These are phyloP conservation scores for Lagenidium giganteum DNA, from an alignment of 352 stramenopile species.

Conservation along the genomic window DNA sequence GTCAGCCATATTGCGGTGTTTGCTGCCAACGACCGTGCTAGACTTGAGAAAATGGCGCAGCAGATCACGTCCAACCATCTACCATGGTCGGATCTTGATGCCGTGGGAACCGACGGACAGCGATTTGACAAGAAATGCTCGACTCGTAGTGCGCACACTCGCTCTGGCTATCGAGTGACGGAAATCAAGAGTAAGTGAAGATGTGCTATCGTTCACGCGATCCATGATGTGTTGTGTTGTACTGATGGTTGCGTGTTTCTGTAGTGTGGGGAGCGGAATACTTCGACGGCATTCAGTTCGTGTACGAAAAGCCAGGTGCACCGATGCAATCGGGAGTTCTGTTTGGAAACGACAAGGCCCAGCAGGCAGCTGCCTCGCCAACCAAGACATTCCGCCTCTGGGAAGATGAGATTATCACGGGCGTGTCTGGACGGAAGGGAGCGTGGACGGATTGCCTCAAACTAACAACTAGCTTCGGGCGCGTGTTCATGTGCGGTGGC, in stretches of 20 bases:
- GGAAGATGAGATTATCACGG: slow-evolving; percentile 39
- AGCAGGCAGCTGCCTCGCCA: slow-evolving; percentile 17
- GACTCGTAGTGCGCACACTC: slow-evolving; percentile 20
- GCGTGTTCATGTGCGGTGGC: slow-evolving; percentile 43
- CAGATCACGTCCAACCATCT: slow-evolving; percentile 44
- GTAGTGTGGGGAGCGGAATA: slow-evolving; percentile 72
- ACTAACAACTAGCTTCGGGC: slow-evolving; percentile 66
- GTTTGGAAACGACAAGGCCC: slow-evolving; percentile 43
- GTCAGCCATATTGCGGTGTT: slow-evolving; percentile 50
- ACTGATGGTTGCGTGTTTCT: slow-evolving; percentile 4
- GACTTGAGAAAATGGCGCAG: slow-evolving; percentile 22
- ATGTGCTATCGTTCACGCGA: too few species aligned
- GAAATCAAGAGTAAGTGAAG: slow-evolving; percentile 42
- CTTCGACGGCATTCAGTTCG: slow-evolving; percentile 51
- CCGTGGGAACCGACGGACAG: slow-evolving; percentile 28
- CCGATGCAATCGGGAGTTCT: slow-evolving; percentile 31
- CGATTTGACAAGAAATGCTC: slow-evolving; percentile 21
- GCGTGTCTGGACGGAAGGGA: slow-evolving; percentile 55
- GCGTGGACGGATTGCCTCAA: slow-evolving; percentile 70
- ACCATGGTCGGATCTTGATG: slow-evolving; percentile 30
- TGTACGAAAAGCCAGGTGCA: slow-evolving; percentile 32
- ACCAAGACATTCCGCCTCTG: slow-evolving; percentile 33
- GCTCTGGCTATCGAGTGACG: slow-evolving; percentile 49
- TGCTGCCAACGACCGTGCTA: slow-evolving; percentile 5
- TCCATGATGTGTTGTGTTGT: background rate